Evolutionary conservation across 1,139 yeast species (phyloP).

Genomic region (Kurtzmaniella quercitrusa): DNA sequence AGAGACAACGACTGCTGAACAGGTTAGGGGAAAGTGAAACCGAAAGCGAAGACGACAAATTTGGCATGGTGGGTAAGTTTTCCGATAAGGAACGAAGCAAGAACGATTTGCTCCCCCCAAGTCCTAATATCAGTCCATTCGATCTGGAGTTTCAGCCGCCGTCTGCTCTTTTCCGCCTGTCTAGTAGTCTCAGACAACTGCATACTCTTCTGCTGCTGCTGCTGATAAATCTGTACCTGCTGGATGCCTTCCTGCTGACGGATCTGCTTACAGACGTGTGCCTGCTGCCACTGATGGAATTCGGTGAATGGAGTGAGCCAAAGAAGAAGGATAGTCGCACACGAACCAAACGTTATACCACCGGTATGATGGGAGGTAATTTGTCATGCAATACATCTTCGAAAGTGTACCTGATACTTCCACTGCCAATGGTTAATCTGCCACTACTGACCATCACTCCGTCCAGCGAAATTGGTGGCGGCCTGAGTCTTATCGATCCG

Average conservation of each 20-base stretch:
- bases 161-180: conserved; percentile 21
- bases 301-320: conserved; percentile 16
- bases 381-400: conserved; percentile 6
- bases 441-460: conserved; percentile 35
- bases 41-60: background rate
- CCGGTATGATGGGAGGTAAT: background rate
- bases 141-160: conserved; percentile 33
- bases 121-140: conserved; percentile 1
- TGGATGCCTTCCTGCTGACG: conserved; percentile 23
- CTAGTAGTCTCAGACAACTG: background rate
- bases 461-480: conserved; percentile 19
- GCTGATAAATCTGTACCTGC: conserved; percentile 24
- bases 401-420: conserved; percentile 6
- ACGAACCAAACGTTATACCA: conserved; percentile 1
- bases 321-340: conserved; percentile 6
- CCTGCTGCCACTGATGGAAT: conserved; percentile 21
- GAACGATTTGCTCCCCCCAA: background rate
- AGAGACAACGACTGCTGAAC: conserved; percentile 28
- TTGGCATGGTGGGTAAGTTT: conserved; percentile 6
- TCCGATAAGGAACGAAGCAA: conserved; percentile 11
- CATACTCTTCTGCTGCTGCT: conserved; percentile 12
- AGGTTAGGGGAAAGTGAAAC: conserved; percentile 4
- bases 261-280: conserved; percentile 26
- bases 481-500: conserved; percentile 30
- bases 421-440: conserved; percentile 33